Conservation (phyloP, 768 basidiomycete genomes). For the Crepidotus variabilis region DNA sequence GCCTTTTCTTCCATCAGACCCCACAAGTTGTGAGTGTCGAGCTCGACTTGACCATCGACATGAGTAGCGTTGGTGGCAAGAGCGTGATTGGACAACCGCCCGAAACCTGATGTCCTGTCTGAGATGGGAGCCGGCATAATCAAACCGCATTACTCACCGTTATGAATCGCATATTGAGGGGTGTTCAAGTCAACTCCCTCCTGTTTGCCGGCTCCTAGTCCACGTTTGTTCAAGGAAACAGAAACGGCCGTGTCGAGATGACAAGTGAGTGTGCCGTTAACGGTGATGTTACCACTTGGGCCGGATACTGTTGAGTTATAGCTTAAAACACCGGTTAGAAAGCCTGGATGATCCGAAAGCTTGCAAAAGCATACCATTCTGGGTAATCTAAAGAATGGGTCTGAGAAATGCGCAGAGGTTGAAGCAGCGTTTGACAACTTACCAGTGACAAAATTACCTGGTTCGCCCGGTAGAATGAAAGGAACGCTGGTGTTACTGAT, state of each 20-base stretch:
- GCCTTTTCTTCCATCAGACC: slow-evolving; percentile 70
- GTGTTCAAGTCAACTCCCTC: slow-evolving; percentile 45
- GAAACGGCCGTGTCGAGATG: slow-evolving; percentile 11
- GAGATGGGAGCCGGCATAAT: slow-evolving; percentile 1
- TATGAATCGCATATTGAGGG: slow-evolving; percentile 71
- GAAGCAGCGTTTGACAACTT: slow-evolving; percentile 3
- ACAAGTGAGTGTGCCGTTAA: slow-evolving; percentile 62
- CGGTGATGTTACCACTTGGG: slow-evolving; percentile 70
- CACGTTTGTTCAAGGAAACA: slow-evolving; percentile 33
- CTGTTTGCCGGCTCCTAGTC: slow-evolving; percentile 47
- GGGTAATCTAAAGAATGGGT: slow-evolving; percentile 43
- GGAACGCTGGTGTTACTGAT: slow-evolving; percentile 50
- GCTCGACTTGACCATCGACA: slow-evolving; percentile 53
- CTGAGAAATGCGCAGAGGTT: slow-evolving; percentile 2
- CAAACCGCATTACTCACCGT: slow-evolving; percentile 38
- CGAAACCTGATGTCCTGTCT: slow-evolving; percentile 35
- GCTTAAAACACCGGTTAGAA: slow-evolving; percentile 25
- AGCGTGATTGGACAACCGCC: slow-evolving; percentile 48
- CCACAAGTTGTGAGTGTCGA: slow-evolving; percentile 70
- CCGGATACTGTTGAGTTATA: slow-evolving; percentile 62
- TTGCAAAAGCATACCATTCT: slow-evolving; percentile 48
- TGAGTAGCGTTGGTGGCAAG: slow-evolving; percentile 74
- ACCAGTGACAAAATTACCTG: slow-evolving; percentile 45
- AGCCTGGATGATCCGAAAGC: not conserved
- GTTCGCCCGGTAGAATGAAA: slow-evolving; percentile 54